Conservation (phyloP, 2,329 filamentous ascomycete genomes). For the Cladophialophora bantiana region DNA sequence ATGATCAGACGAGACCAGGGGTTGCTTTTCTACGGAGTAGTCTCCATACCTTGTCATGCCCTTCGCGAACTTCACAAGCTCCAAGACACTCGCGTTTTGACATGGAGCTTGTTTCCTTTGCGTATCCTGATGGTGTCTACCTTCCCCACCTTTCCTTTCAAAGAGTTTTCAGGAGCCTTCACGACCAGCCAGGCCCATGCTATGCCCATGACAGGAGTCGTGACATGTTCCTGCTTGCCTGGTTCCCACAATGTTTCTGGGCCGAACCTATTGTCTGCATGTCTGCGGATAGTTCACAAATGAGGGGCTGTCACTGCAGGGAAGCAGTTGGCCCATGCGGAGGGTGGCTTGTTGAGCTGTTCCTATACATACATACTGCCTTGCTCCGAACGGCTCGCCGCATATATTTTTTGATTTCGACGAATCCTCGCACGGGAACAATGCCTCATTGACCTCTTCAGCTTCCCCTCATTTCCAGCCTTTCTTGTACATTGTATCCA, state of each 20-base stretch:
- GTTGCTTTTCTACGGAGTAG: not conserved
- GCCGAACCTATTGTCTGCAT: slow-evolving; percentile 11
- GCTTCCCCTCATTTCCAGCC: not conserved
- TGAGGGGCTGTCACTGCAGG: not conserved
- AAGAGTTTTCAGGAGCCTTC: not conserved
- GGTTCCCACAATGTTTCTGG: slow-evolving; percentile 1
- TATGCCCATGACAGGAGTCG: slow-evolving; percentile 8
- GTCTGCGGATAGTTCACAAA: not conserved
- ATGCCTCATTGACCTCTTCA: slow-evolving; percentile 34
- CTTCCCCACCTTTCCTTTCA: slow-evolving; percentile 9
- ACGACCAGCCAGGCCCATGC: not conserved
- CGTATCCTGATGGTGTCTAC: not conserved
- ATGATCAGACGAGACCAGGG: slow-evolving; percentile 11
- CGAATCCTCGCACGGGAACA: slow-evolving; percentile 17
- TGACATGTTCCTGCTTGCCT: not conserved
- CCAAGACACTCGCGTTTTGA: slow-evolving; percentile 25
- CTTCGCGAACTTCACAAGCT: not conserved
- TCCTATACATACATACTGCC: slow-evolving; percentile 22
- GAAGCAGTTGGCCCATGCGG: slow-evolving; percentile 9
- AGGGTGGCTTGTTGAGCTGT: slow-evolving; percentile 4
- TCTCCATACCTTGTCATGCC: not conserved
- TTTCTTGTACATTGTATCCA: slow-evolving; percentile 15
- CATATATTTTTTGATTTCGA: slow-evolving; percentile 19
- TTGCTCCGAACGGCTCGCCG: slow-evolving; percentile 21
- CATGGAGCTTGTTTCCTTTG: slow-evolving; percentile 22